These are phyloP conservation scores for Aspergillus sclerotioniger DNA, from an alignment of 495 filamentous ascomycete species.

Conservation along the genomic window DNA sequence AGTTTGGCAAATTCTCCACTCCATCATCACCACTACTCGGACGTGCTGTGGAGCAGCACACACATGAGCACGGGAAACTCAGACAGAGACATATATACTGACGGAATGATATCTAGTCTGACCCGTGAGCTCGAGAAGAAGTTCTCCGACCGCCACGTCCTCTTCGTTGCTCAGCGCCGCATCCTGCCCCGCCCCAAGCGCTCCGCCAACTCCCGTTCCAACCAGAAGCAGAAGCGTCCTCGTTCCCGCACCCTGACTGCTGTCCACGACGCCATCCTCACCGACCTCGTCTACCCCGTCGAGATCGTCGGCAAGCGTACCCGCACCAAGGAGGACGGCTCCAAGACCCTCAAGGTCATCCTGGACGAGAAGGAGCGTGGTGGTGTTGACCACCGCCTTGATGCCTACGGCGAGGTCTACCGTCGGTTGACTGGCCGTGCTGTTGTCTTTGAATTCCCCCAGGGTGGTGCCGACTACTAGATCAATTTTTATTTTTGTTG, in stretches of 20 bases:
- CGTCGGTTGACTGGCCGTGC: conserved; percentile 88
- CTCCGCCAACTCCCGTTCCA: conserved; percentile 87
- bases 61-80: conserved; percentile 10
- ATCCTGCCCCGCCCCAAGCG: conserved; percentile 98
- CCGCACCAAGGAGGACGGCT: conserved; percentile 94
- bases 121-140: conserved; percentile 99
- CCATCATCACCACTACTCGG: background rate
- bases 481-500: conserved; percentile 17
- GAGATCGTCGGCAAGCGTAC: conserved; percentile 99
- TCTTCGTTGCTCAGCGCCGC: conserved; percentile 97
- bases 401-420: conserved; percentile 99
- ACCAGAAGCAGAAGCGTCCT: conserved; percentile 95
- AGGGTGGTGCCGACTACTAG: conserved; percentile 82
- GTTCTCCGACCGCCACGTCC: conserved; percentile 99
- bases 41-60: conserved; percentile 8
- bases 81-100: too few species aligned
- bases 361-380: conserved; percentile 99
- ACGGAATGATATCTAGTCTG: conserved; percentile 58
- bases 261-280: conserved; percentile 94
- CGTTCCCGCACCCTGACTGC: conserved; percentile 95
- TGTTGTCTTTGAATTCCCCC: conserved; percentile 96
- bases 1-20: background rate
- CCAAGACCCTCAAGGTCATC: conserved; percentile 96
- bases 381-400: conserved; percentile 95
- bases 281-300: conserved; percentile 96